Base-by-base conservation (phyloP, 176 grass and related monocot genomes). In the Juncus effusus region DNA sequence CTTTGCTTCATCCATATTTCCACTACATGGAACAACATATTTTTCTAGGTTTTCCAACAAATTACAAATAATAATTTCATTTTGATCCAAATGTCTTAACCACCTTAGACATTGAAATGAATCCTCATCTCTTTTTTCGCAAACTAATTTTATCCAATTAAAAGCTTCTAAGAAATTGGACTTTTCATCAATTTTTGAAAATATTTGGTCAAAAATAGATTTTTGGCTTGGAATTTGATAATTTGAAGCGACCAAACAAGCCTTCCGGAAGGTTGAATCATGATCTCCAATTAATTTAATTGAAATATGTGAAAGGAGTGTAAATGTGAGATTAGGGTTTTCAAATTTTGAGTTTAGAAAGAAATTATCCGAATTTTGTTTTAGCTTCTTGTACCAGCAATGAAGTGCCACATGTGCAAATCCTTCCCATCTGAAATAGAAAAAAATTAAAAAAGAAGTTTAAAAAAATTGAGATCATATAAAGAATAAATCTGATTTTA, bases 361-460 rank as follows among this genome's bases (percentile, higher is more conserved):
- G 8, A 4, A 13, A 74, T 44, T 14, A 59, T 15, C 54, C 61
- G 35, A 71, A 42, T 58, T 16, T 80, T 81, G 53, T 39, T 73
- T 76, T 35, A 73, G 70, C 71, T 84, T 72, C 76, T 84, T 69
- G 5, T 38, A 55, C 85, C 94, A 93, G 49, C 72, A 89, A 69
- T 92, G 80, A 38, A 97, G 79, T 10, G 93, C 82, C 36, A 89
- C 74, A 65, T 97, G 93, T 7, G 66, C 10, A 40, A 97, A 92
- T 59, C 94, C 94, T 82, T 89, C 88, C 94, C 94, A 97, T 55
- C 94, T 97, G 70, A 6, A 83, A 41, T 65, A 53, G 80, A 0
- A 13, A 14, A 61, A 14, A 16, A 76, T 5, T 8, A 56, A 16
- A 56, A 56, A 47, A 36, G 19, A 82, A 42, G 59, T 28, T 41